Base-by-base conservation (phyloP, 306 rosid genomes). In the Pueraria montana region DNA sequence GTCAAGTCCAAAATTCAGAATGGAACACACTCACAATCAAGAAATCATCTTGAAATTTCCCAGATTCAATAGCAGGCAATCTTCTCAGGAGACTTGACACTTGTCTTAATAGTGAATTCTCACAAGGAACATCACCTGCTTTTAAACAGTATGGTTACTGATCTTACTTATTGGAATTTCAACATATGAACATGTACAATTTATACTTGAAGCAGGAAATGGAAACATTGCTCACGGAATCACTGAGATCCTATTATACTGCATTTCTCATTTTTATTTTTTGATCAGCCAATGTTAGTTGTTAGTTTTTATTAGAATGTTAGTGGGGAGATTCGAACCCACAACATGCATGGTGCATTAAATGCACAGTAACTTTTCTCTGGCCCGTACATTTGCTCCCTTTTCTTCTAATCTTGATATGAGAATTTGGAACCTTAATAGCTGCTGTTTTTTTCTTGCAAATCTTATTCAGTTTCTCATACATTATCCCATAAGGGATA, bases 41-140 rank as follows among this genome's bases (percentile, higher is more conserved):
- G 89, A 96, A 94, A 87, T 94, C 97, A 78, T 94, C 98, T 86
- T 88, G 94, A 86, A 96, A 94, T 79, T 94, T 96, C 72, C 74
- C 94, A 1, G 98, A 96, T 88, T 96, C 98, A 86, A 91, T 88
- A 38, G 96, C 97, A 56, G 97, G 99, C 84, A 94, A 86, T 87
- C 96, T 91, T 91, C 98, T 89, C 69, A 96, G 85, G 78, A 96
- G 96, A 89, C 98, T 91, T 14, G 98, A 92, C 50, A 94, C 98
- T 86, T 96, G 99, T 87, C 99, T 89, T 74, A 96, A 78, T 80
- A 96, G 88, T 24, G 99, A 92, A 88, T 89, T 91, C 75, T 94
- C 99, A 61, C 96, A 87, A 64, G 95, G 95, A 74, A 96, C 87
- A 38, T 92, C 97, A 66, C 98, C 99, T 95, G 88, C 21, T 77